Base-by-base conservation (phyloP, 2,329 filamentous ascomycete species). In the Pseudogymnoascus sp. region DNA sequence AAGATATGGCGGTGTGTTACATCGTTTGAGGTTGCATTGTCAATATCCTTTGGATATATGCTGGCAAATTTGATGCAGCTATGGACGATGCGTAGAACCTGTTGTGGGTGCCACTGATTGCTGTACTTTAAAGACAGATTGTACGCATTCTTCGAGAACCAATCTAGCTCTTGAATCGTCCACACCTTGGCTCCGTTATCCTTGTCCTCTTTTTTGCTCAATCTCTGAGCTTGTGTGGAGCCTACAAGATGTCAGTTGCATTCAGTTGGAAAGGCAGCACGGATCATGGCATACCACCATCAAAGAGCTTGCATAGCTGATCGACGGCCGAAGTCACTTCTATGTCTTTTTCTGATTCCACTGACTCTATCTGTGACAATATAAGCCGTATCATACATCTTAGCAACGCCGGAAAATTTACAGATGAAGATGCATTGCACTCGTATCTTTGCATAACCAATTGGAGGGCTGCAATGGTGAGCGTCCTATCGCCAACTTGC, bases 71-170 rank as follows among this genome's bases (percentile, higher is more conserved):
- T 69, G 34, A 83, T 73, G 62, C 81, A 85, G 26, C 75, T 74
- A 3, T 69, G 71, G 55, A 86, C 72, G 21, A 95, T 77, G 3
- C 80, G 75, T 3, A 85, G 68, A 0, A 86, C 75, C 56, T 77
- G 71, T 5, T 71, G 69, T 1, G 84, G 76, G 21, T 79, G 70
- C 77, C 86, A 85, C 0, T 61, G 64, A 2, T 80, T 5, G 64
- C 78, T 79, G 61, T 85, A 77, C 62, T 84, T 82, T 3, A 92
- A 72, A 0, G 84, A 85, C 5, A 91, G 71, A 65, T 94, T 95
- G 74, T 95, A 95, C 1, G 87, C 80, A 63, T 89, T 92, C 63
- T 85, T 85, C 35, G 85, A 86, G 69, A 95, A 92, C 90, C 90
- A 95, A 65, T 92, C 81, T 3, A 95, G 76, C 66, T 96, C 90